phyloP scores from a whole-genome alignment of 345 rosid species.

The Litchi chinensis region DNA sequence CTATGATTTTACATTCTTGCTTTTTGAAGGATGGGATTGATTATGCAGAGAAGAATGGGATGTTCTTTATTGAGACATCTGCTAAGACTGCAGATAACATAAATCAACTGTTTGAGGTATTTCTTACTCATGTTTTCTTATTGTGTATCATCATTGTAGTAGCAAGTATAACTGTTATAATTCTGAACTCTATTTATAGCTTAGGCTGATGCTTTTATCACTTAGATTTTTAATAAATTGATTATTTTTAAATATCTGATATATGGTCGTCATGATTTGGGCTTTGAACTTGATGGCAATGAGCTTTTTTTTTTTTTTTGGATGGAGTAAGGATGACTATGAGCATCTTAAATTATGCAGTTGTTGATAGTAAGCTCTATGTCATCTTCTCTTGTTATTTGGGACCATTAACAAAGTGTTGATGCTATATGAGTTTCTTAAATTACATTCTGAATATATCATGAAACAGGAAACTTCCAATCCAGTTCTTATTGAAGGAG shows the following conservation, averaged over 20 bases:
- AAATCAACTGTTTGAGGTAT: slow-evolving; percentile 88
- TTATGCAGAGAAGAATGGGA: slow-evolving; percentile 93
- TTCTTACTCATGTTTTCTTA: slow-evolving; percentile 12
- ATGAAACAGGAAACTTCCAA: not conserved
- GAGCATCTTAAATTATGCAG: not conserved
- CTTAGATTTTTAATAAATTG: not conserved
- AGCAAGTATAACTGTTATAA: not conserved
- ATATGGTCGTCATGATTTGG: not conserved
- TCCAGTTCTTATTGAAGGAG: not conserved
- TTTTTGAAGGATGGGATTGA: slow-evolving; percentile 77
- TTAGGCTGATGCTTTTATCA: not conserved
- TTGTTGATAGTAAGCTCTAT: not conserved
- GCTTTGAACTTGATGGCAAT: not conserved
- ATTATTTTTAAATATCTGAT: not conserved
- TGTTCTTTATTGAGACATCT: slow-evolving; percentile 98
- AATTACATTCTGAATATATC: not conserved
- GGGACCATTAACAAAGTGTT: not conserved
- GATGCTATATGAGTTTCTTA: not conserved
- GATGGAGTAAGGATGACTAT: not conserved
- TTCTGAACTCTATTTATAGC: not conserved
- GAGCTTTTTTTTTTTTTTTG: not conserved
- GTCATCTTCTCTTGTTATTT: not conserved
- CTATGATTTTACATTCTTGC: slow-evolving; percentile 15
- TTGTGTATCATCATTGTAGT: not conserved
- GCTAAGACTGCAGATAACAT: slow-evolving; percentile 98